Base-by-base conservation (phyloP, 1,139 yeast species). In the Yamadazyma buinensis region DNA sequence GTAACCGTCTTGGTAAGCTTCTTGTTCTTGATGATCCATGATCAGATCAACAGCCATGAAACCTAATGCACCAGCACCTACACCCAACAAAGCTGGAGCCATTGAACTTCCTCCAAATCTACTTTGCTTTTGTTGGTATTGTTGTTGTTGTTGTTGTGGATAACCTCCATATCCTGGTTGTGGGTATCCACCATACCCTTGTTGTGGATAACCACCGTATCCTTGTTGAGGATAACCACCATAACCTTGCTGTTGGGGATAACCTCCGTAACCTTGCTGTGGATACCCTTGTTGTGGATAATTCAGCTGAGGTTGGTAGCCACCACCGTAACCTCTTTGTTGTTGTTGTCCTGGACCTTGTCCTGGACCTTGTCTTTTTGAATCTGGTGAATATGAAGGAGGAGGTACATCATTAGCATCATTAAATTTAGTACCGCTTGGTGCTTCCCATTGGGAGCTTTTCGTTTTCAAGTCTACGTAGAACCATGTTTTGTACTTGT, bases 391-490 rank as follows among this genome's bases (percentile, higher is more conserved):
- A 30, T 67, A 60, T 5, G 64, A 55, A 25, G 65, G 63, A 25
- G 67, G 64, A 15, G 59, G 57, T 3, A 49, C 61, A 21, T 55
- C 57, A 9, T 38, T 48, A 21, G 39, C 58, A 12, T 48, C 56
- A n/a, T 36, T 48, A 52, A 74, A 72, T 2, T 46, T 54, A 0
- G 86, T 75, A 0, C 85, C 88, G 7, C 51, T 41, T 3, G 97
- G 97, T 11, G 80, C 76, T 36, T 86, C 95, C 97, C 97, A 90
- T 57, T 87, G 96, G 0, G 96, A 85, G 46, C 76, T 65, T 42
- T 84, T 82, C n/a, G 86, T 75, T 13, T 67, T 50, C 46, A 83
- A 61, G 49, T 88, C 69, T 17, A 90, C 95, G 51, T 81, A 90
- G 57, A 72, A 83, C 78, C 80, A 82, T 13, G 85, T 81, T 44